A percentile compares a stretch with the other conserved stretches of the same genome.
Evolutionary conservation across 75 land plant species (phyloP).

Genomic region (Cryptomeria japonica): DNA sequence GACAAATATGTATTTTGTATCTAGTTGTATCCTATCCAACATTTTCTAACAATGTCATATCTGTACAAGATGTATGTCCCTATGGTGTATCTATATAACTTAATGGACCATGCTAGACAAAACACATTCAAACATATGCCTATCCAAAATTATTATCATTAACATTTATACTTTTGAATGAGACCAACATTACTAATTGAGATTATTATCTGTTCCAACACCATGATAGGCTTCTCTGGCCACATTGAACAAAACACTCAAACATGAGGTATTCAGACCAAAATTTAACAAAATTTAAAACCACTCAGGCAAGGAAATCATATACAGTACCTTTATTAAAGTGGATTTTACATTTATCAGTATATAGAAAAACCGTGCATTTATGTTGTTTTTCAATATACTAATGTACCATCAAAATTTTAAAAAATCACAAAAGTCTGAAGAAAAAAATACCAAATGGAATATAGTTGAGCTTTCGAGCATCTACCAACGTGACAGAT

Average conservation of each 20-base stretch:
- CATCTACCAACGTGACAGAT: conserved; percentile 90
- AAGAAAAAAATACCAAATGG: conserved; percentile 34
- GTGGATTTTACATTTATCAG: not conserved
- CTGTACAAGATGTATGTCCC: not conserved
- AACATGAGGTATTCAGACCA: not conserved
- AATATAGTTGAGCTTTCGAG: conserved; percentile 76
- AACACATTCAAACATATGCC: not conserved
- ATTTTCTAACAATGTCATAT: not conserved
- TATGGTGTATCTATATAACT: not conserved
- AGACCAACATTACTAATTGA: not conserved
- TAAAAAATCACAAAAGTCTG: not conserved
- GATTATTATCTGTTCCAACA: not conserved
- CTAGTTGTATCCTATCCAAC: not conserved
- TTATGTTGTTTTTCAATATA: not conserved
- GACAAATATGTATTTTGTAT: no score
- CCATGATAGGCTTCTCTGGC: not conserved
- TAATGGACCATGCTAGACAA: not conserved
- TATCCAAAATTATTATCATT: not conserved
- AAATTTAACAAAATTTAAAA: not conserved
- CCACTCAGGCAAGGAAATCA: not conserved
- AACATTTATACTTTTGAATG: not conserved
- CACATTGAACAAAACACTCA: not conserved
- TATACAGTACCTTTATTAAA: not conserved
- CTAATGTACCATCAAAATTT: not conserved
- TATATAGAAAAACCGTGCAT: not conserved